Conservation (phyloP, 2,329 filamentous ascomycete species). For the Beauveria medogensis region DNA sequence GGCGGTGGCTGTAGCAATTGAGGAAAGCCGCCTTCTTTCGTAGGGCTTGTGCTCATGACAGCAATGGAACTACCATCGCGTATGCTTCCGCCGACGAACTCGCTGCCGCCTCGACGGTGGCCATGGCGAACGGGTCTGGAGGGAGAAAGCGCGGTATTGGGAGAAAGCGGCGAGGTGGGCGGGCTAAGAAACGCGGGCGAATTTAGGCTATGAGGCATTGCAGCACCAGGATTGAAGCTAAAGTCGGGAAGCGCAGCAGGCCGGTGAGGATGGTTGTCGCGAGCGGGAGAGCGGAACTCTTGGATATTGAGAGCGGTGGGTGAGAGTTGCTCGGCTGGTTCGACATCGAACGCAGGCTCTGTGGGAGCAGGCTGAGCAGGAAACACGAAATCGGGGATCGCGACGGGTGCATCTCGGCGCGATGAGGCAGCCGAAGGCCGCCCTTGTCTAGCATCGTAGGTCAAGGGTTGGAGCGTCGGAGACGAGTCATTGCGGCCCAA, state of each 20-base stretch:
- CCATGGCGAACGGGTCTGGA: constrained; percentile 56
- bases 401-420: constrained; percentile 30
- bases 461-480: constrained; percentile 12
- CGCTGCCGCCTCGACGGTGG: constrained; percentile 74
- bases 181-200: constrained; percentile 40
- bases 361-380: constrained; percentile 40
- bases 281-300: constrained; percentile 21
- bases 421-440: background rate
- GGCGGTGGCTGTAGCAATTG: constrained; percentile 45
- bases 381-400: constrained; percentile 60
- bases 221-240: constrained; percentile 46
- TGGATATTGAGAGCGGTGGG: constrained; percentile 21
- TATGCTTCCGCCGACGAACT: constrained; percentile 72
- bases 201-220: constrained; percentile 24
- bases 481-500: constrained; percentile 24
- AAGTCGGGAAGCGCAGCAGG: constrained; percentile 44
- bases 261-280: constrained; percentile 23
- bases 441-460: background rate
- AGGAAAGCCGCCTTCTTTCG: constrained; percentile 52
- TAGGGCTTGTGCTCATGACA: constrained; percentile 61
- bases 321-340: background rate
- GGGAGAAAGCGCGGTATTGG: constrained; percentile 44
- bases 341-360: constrained; percentile 27
- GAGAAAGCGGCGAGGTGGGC: constrained; percentile 46
- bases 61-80: constrained; percentile 50